Evolutionary conservation across 2,329 filamentous ascomycete species (phyloP), one percentile per base, ranked within the genome.

Genomic region (Colletotrichum musicola): DNA sequence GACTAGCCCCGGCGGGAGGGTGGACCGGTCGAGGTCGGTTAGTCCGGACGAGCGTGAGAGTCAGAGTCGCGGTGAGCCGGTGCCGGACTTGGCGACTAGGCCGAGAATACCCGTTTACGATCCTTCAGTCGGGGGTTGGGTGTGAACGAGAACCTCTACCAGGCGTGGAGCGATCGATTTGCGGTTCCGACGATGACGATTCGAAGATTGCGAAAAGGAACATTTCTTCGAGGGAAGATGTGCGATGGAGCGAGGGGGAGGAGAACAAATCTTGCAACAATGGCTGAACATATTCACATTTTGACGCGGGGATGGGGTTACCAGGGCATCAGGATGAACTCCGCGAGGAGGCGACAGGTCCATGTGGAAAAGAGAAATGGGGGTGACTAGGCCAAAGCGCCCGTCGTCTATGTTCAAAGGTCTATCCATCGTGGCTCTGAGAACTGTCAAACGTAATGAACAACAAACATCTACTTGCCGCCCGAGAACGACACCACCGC

Each of bases 401-500:
- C 22, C 27, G 47, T 30, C 18, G 30, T 50, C 61, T 64, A 50
- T 49, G 27, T 60, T 16, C n/a, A 40, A 22, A 18, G 49, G 16
- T 66, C 62, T 61, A 66, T 66, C 13, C 18, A 20, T 46, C 55
- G n/a, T 51, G 44, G 50, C 44, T 57, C 66, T 66, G 53, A 50
- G n/a, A 47, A n/a, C 25, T 40, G 27, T n/a, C 3, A 27, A 42
- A 49, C 20, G 10, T 4, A 42, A 22, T 46, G 27, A 64, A 40
- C 16, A 22, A 2, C 14, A 51, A 51, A 22, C 40, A 4, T 51
- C 67, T 44, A 69, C 54, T 75, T 72, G 38, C 72, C 71, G 18
- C 62, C 58, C 2, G 74, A 94, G 75, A 95, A 94, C 35, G 93
- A 94, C 4, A 97, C 90, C n/a, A 98, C 94, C 6, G 95, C 95